These are phyloP conservation scores for Alternaria arbusti DNA, from an alignment of 2,329 filamentous ascomycete genomes.

Conservation along the genomic window DNA sequence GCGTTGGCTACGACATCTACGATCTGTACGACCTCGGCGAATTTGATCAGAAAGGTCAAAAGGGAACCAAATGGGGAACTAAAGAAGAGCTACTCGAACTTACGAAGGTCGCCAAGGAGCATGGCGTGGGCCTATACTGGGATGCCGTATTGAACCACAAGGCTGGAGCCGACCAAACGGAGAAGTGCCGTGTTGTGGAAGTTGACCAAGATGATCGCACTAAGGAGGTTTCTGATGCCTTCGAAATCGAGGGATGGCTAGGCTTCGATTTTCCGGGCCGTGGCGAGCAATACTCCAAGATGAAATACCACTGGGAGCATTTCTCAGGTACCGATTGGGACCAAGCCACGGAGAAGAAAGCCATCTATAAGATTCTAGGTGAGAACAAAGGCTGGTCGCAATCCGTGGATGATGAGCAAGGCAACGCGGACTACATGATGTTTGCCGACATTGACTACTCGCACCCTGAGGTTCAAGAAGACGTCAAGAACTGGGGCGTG, in stretches of 20 bases:
- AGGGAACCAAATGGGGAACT: conserved; percentile 71
- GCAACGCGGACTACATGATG: conserved; percentile 74
- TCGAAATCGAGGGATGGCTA: conserved; percentile 72
- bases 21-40: conserved; percentile 75
- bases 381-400: conserved; percentile 69
- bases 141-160: conserved; percentile 78
- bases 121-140: conserved; percentile 67
- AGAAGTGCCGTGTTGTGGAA: conserved; percentile 67
- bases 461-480: conserved; percentile 64
- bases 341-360: conserved; percentile 61
- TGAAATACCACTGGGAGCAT: conserved; percentile 71
- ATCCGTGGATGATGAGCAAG: conserved; percentile 67
- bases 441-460: conserved; percentile 73
- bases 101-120: conserved; percentile 56
- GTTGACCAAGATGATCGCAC: conserved; percentile 67
- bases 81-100: conserved; percentile 66
- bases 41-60: conserved; percentile 71
- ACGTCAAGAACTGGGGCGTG: conserved; percentile 69
- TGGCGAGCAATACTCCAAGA: conserved; percentile 62
- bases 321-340: conserved; percentile 74
- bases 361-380: conserved; percentile 70
- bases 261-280: conserved; percentile 70
- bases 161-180: conserved; percentile 69
- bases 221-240: conserved; percentile 60
- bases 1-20: conserved; percentile 69